A percentile compares a stretch with the other conserved stretches of the same genome.
Conservation (phyloP, 129 eudicot species). For the Escallonia herrerae region DNA sequence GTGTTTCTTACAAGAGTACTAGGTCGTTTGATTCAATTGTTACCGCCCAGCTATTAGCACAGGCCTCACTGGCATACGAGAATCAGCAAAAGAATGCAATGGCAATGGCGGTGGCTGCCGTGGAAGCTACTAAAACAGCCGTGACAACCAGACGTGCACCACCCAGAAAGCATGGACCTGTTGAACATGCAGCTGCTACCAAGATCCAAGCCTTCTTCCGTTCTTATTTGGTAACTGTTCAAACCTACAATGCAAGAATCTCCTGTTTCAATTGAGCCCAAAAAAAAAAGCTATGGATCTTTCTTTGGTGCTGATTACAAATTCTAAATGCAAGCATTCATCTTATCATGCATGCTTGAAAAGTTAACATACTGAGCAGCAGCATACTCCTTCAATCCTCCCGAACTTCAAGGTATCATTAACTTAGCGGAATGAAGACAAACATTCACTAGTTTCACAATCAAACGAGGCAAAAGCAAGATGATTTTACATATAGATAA, state of each 20-base stretch:
- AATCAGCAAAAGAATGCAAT: conserved; percentile 6
- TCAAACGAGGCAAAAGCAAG: too few relatives aligned
- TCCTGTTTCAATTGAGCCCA: too few relatives aligned
- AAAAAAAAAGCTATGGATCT: neutral
- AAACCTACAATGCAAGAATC: neutral
- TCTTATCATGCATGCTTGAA: too few relatives aligned
- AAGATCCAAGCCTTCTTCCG: conserved; percentile 63
- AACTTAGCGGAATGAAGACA: too few relatives aligned
- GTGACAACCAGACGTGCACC: conserved; percentile 1
- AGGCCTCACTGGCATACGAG: conserved; percentile 34
- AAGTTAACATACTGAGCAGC: too few relatives aligned
- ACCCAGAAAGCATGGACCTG: neutral
- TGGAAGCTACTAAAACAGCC: neutral
- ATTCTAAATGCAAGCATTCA: too few relatives aligned
- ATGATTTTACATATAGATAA: too few relatives aligned
- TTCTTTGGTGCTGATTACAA: neutral
- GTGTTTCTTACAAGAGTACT: conserved; percentile 24
- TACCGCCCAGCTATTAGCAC: conserved; percentile 33
- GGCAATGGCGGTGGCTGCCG: conserved; percentile 8
- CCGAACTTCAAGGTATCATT: too few relatives aligned
- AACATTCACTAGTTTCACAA: too few relatives aligned
- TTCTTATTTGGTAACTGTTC: conserved; percentile 49
- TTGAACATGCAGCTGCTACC: conserved; percentile 47
- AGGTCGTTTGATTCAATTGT: conserved; percentile 41
- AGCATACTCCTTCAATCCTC: too few relatives aligned